Evolutionary conservation across 768 basidiomycete species (phyloP), one percentile per base, ranked within the genome.

Genomic region (Polyporus arcularius): DNA sequence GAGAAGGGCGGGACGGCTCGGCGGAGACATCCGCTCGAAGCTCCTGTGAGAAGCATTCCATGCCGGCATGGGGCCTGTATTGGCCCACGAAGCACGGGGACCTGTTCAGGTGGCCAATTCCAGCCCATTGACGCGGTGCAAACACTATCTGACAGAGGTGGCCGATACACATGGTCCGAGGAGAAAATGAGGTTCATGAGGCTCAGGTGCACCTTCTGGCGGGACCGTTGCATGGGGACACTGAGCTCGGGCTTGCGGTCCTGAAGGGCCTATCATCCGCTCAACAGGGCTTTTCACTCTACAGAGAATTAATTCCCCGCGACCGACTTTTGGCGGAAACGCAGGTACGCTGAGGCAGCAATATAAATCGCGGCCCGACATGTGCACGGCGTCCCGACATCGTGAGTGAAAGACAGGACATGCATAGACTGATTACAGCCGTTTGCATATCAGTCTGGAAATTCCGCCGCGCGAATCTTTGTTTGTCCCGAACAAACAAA

Each of bases 1-100:
- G 52, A 46, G 61, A 62, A 62, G 61, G 45, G 48, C 61, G 61
- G 61, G 43, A 43, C 60, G 55, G 55, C 55, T 53, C 60, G 60
- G 60, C 60, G 55, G 55, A 57, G 39, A 26, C 38, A n/a, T 18
- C 55, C 60, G 55, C 28, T 43, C 51, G 55, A 56, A 57, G 50
- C 28, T 47, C 43, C 38, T 18, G 32, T 39, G 32, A 18, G 60
- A 56, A 56, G 60, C 41, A 39, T 15, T 32, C 26, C 46, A 48
- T 26, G 46, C 46, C 28, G 49, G 41, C 60, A 61, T 56, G 60
- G 55, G 54, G 60, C 55, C 54, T 35, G 49, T 15, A 32, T 16
- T 45, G 43, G 54, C 60, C 43, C 55, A 61, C 55, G 31, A 50
- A 61, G 60, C 55, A 55, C 60, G 60, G 60, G 54, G 60, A 61